Evolutionary conservation across 2,329 filamentous ascomycete genomes (phyloP), one percentile per base, ranked within the genome.

Genomic region (Trichophyton equinum): DNA sequence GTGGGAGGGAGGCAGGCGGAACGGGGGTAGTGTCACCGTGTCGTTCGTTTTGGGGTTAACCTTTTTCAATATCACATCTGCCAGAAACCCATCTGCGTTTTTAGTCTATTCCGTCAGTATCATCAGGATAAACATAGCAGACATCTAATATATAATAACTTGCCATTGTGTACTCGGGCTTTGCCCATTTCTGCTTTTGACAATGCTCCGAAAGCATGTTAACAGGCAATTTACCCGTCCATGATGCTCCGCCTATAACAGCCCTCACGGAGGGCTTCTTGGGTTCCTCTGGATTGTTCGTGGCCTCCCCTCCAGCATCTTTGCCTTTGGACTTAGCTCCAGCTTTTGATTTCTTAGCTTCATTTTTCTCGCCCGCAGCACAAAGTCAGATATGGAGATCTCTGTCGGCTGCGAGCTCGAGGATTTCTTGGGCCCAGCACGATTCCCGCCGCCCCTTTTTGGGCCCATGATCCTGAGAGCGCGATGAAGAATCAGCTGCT

Each of bases 161-260:
- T 76, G 87, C 84, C 77, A 90, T 89, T 65, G 87, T 87, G 73
- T 96, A 99, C 65, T 95, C 91, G 1, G 92, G 92, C 71, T 86
- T 92, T 66, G 90, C 88, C 94, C 94, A 99, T 71, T 89, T 90
- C 73, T 95, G 89, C 74, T 92, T 95, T 76, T 96, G 91, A 69
- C 91, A 96, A 75, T 95, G 89, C 78, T 97, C 94, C 40, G 88
- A 89, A 65, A 97, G 82, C 68, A 97, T 81, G 71, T 95, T 96
- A 65, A 96, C 88, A 1, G 94, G 94, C 36, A 99, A 78, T 73
- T 99, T 99, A 46, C 94, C 94, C 0, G 94, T 99, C 94, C 94
- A 99, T 67, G 91, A 96, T 62, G 90, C 85, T 57, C 94, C 94
- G 47, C 91, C 94, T 69, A 99, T 95, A 65, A 99, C 78, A 67